Evolutionary conservation across 2,329 filamentous ascomycete genomes (phyloP).

Genomic region (Acephala macrosclerotiorum): DNA sequence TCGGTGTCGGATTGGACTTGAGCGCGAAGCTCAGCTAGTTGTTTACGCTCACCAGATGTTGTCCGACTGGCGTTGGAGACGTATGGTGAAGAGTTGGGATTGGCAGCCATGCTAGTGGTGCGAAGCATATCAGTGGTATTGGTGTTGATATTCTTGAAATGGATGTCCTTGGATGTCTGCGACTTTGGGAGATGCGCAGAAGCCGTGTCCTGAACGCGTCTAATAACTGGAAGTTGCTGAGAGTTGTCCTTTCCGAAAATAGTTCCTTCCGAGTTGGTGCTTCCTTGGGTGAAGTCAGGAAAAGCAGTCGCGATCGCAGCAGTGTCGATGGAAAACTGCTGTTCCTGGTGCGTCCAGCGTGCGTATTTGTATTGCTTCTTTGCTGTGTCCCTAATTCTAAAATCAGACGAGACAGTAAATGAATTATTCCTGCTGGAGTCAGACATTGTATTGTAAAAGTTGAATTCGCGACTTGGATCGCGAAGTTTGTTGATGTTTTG

Average conservation of each 20-base stretch:
- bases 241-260: not conserved
- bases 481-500: not conserved
- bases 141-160: not conserved
- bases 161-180: not conserved
- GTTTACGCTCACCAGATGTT: slow-evolving; percentile 45
- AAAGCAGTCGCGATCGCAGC: slow-evolving; percentile 54
- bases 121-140: slow-evolving; percentile 4
- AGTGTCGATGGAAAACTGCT: slow-evolving; percentile 48
- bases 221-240: not conserved
- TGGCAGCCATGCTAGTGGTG: too few relatives aligned
- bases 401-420: not conserved
- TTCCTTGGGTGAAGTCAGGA: slow-evolving; percentile 54
- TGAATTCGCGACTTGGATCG: not conserved
- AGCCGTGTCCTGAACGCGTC: not conserved
- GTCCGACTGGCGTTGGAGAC: slow-evolving; percentile 42
- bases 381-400: slow-evolving; percentile 2
- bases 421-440: not conserved
- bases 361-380: slow-evolving; percentile 5
- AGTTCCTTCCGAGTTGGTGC: slow-evolving; percentile 20
- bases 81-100: slow-evolving; percentile 34
- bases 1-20: slow-evolving; percentile 6
- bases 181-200: not conserved
- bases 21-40: slow-evolving; percentile 3
- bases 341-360: not conserved
- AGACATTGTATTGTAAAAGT: not conserved